Evolutionary conservation across 2,329 filamentous ascomycete genomes (phyloP), one percentile per base, ranked within the genome.

Genomic region (Apiospora arundinis): DNA sequence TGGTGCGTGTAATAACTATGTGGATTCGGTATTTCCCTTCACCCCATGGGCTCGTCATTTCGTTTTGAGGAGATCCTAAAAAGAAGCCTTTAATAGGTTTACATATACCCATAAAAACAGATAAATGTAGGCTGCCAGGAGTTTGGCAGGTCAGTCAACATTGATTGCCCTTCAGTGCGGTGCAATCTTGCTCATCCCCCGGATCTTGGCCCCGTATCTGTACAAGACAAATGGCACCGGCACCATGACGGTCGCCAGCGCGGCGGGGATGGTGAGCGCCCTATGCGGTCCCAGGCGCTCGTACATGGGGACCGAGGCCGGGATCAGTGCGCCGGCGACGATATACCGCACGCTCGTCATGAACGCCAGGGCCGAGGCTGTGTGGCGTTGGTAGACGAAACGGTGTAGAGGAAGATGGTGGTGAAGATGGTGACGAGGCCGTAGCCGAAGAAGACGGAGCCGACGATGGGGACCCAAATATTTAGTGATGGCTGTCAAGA

Each of bases 321-420:
- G 70, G 8, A 78, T 75, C 77, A 84, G 81, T 0, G 77, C 80
- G 0, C 83, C 82, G 0, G 81, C 80, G 14, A 77, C 78, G 25
- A 79, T 75, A 70, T 85, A 85, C 3, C 85, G 79, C 1, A 80
- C 80, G 6, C 85, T 77, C 0, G 84, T 84, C 52, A 84, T 78
- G 65, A 83, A 80, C 0, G 82, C 80, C n/a, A 85, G 73, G 1
- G 81, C 84, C 37, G 79, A 81, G 4, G 83, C 83, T 9, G 84
- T 82, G 66, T 83, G 83, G 16, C 74, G 75, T 7, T 79, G 80
- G 73, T 85, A 86, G 21, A 77, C 80, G 74, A 85, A 75, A 75
- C 85, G 78, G 85, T 86, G 82, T 83, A 89, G 83, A 73, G 87
- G 81, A 76, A 87, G 28, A 78, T 77, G 4, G 80, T 80, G 60